phyloP scores from a whole-genome alignment of 768 basidiomycete genomes.

The Auriculariales sp. region DNA sequence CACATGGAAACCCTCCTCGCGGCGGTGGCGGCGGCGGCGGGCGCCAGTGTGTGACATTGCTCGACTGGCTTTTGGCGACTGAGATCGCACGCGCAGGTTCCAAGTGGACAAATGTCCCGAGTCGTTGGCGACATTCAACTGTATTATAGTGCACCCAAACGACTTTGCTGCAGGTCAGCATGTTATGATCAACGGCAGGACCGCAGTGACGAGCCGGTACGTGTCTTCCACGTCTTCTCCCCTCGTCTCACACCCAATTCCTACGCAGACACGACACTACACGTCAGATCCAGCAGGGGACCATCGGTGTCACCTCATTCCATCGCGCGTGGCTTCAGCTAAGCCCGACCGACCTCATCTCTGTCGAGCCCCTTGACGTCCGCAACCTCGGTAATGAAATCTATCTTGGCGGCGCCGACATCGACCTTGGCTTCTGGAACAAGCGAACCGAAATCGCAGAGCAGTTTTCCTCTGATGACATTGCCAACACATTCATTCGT shows the following conservation, averaged over 20 bases:
- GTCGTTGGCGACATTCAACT: conserved; percentile 62
- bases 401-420: conserved; percentile 64
- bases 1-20: background rate
- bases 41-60: background rate
- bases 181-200: conserved; percentile 59
- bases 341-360: conserved; percentile 56
- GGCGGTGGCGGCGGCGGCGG: conserved; percentile 1
- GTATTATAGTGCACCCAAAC: conserved; percentile 60
- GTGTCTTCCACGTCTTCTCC: conserved; percentile 10
- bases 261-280: conserved; percentile 61
- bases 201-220: conserved; percentile 60
- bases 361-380: conserved; percentile 42
- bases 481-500: conserved; percentile 57
- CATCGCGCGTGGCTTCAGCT: conserved; percentile 87
- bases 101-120: conserved; percentile 48
- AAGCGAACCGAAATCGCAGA: conserved; percentile 40
- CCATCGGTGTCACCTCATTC: conserved; percentile 59
- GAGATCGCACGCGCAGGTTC: conserved; percentile 22
- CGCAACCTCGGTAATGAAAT: conserved; percentile 28
- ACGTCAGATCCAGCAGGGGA: conserved; percentile 48
- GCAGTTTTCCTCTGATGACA: conserved; percentile 80
- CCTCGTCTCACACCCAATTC: background rate
- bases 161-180: conserved; percentile 67
- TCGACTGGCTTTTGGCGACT: background rate
- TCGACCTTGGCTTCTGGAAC: conserved; percentile 59